Evolutionary conservation across 805 yeast genomes (phyloP), one percentile per base, ranked within the genome.

Genomic region (Cyberlindnera americana): DNA sequence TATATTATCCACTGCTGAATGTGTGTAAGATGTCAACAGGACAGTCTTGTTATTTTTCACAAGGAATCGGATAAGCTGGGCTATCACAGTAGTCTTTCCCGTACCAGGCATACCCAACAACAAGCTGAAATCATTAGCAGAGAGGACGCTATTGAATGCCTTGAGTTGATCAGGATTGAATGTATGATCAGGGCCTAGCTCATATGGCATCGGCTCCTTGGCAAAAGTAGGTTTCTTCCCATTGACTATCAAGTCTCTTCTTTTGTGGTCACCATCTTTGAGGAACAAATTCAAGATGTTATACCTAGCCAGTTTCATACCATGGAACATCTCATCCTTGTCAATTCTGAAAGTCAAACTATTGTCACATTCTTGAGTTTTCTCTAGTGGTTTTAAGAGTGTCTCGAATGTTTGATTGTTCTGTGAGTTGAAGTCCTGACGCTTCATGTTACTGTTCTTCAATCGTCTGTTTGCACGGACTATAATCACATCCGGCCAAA

Each of bases 21-120:
- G 95, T 0, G 99, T 93, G 55, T 86, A 89, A 0, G 96, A 84
- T 0, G 96, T 77, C 34, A 93, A 62, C 18, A 93, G 65, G 1
- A 93, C 82, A 1, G 83, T 69, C 54, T 84, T 84, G 1, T 77
- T 78, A 33, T 72, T 70, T 1, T 64, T 61, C 3, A 81, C 82
- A 21, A 93, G 57, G 29, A 74, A 65, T 41, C 73, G 70, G 30
- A 90, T 81, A 14, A 93, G 53, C 33, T 81, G 79, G 0, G 95
- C 83, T 38, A 93, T 89, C 0, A 90, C 84, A 0, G 98, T 88
- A 2, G 96, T 88, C 55, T 88, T 88, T 9, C 96, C 99, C 0
- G 98, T 93, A 4, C 99, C 99, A 0, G 99, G 99, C 99, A 93
- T 93, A 0, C 99, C 99, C 44, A 91, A 64, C 15, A 93, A 75